Conservation (phyloP, 2,329 filamentous ascomycete genomes). For the Cladophialophora immunda region DNA sequence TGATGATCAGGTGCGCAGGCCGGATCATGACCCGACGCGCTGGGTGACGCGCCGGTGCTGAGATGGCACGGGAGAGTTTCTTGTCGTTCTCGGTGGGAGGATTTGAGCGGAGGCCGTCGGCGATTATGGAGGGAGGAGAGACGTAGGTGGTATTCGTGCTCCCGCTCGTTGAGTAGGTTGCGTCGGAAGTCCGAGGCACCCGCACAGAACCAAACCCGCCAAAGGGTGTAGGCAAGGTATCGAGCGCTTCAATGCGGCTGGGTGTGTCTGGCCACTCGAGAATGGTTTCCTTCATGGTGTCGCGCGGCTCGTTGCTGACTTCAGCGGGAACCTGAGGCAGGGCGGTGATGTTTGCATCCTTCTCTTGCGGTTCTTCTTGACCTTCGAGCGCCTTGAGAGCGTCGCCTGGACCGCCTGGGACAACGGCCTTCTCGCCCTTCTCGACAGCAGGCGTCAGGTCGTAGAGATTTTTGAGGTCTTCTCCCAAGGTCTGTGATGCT, state of each 20-base stretch:
- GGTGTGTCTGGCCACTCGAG: slow-evolving; percentile 31
- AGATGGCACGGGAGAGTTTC: slow-evolving; percentile 37
- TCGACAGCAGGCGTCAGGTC: slow-evolving; percentile 9
- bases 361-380: background rate
- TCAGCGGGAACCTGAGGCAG: slow-evolving; percentile 15
- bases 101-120: slow-evolving; percentile 38
- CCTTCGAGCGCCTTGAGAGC: slow-evolving; percentile 36
- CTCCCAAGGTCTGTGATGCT: slow-evolving; percentile 8
- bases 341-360: slow-evolving; percentile 1
- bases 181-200: slow-evolving; percentile 19
- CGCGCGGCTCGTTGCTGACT: slow-evolving; percentile 4
- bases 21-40: slow-evolving; percentile 41
- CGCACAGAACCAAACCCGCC: slow-evolving; percentile 39
- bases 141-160: slow-evolving; percentile 18
- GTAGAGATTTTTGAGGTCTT: slow-evolving; percentile 14
- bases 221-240: slow-evolving; percentile 36
- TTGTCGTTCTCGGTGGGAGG: slow-evolving; percentile 32
- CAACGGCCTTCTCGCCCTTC: background rate
- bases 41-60: slow-evolving; percentile 37
- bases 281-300: slow-evolving; percentile 29
- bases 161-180: slow-evolving; percentile 20
- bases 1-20: slow-evolving; percentile 39
- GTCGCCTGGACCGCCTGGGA: slow-evolving; percentile 23
- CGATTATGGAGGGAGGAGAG: slow-evolving; percentile 24
- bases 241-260: slow-evolving; percentile 27